Conservation (phyloP, 23 red algal species). For the Chondrus crispus region DNA sequence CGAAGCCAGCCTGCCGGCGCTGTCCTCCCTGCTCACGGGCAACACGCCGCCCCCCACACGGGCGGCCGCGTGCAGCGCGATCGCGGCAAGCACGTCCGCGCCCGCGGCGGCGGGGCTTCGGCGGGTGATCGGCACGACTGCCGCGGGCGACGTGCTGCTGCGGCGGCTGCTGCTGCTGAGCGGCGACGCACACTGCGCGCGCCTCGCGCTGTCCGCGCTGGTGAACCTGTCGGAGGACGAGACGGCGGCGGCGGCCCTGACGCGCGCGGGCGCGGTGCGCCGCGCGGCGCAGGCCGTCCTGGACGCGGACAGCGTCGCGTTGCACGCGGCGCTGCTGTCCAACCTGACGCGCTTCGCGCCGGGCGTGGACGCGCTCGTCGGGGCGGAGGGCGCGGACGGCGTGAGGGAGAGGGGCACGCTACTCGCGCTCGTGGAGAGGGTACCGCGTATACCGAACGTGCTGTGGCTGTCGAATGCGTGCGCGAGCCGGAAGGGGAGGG, state of each 20-base stretch:
- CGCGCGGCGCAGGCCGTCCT: conserved; percentile 6
- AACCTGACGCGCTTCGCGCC: conserved; percentile 23
- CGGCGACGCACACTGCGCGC: neutral
- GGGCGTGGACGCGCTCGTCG: conserved; percentile 51
- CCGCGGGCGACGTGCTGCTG: neutral
- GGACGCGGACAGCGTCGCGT: neutral
- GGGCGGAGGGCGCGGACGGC: conserved; percentile 7
- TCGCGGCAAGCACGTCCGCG: conserved; percentile 21
- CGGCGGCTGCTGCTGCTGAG: conserved; percentile 26
- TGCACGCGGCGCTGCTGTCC: conserved; percentile 29
- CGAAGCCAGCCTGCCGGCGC: neutral
- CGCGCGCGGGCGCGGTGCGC: neutral
- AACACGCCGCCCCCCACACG: neutral
- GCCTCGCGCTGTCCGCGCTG: conserved; percentile 45
- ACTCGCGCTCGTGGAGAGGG: neutral
- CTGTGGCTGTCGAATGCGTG: conserved; percentile 53
- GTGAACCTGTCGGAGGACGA: conserved; percentile 47
- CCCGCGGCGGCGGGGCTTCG: neutral
- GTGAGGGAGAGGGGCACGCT: too few species aligned
- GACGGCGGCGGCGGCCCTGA: neutral
- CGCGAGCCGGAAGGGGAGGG: conserved; percentile 12
- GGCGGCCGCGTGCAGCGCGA: conserved; percentile 1
- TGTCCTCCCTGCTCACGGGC: conserved; percentile 28
- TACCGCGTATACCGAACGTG: conserved; percentile 34
- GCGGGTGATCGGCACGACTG: conserved; percentile 2